phyloP scores from a whole-genome alignment of 2,329 filamentous ascomycete genomes.

The Fusarium nygamai region DNA sequence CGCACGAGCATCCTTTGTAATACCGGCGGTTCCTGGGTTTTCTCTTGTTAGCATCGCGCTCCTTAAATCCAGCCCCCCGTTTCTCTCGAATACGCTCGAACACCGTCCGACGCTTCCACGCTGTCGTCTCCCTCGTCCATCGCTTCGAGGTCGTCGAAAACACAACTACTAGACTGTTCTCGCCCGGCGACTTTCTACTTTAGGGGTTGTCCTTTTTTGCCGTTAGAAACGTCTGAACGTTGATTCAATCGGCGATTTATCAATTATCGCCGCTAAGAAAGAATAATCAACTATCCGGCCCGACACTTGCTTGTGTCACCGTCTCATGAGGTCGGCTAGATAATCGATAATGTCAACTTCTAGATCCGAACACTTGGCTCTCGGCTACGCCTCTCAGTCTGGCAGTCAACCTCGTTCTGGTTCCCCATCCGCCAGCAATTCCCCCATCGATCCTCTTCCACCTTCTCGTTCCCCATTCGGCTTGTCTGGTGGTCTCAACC shows the following conservation, averaged over 20 bases:
- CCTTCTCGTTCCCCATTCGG: constrained; percentile 77
- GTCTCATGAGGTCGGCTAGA: constrained; percentile 61
- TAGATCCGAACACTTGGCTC: constrained; percentile 86
- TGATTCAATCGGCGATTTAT: constrained; percentile 26
- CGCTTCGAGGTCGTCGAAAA: constrained; percentile 14
- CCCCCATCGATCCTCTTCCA: constrained; percentile 78
- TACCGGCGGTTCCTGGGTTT: constrained; percentile 47
- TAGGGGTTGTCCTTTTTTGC: constrained; percentile 26
- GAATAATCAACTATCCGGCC: constrained; percentile 44
- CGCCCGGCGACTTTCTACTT: constrained; percentile 7
- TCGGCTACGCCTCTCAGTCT: constrained; percentile 80
- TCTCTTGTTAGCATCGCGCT: constrained; percentile 43
- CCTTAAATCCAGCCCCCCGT: constrained; percentile 39
- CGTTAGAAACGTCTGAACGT: constrained; percentile 31
- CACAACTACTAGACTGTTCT: constrained; percentile 31
- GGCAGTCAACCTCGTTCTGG: constrained; percentile 77
- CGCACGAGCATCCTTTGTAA: constrained; percentile 48
- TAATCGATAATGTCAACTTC: constrained; percentile 96
- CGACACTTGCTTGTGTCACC: constrained; percentile 39
- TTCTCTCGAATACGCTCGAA: constrained; percentile 38
- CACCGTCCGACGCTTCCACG: constrained; percentile 27
- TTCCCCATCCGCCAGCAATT: constrained; percentile 82
- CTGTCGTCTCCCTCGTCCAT: constrained; percentile 25
- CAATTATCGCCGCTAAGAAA: constrained; percentile 30
- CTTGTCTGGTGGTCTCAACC: constrained; percentile 69